Percentiles rank a stretch among this genome's conserved stretches.
Conservation (phyloP, 352 stramenopile genomes). For the Globisporangium viniferum region DNA sequence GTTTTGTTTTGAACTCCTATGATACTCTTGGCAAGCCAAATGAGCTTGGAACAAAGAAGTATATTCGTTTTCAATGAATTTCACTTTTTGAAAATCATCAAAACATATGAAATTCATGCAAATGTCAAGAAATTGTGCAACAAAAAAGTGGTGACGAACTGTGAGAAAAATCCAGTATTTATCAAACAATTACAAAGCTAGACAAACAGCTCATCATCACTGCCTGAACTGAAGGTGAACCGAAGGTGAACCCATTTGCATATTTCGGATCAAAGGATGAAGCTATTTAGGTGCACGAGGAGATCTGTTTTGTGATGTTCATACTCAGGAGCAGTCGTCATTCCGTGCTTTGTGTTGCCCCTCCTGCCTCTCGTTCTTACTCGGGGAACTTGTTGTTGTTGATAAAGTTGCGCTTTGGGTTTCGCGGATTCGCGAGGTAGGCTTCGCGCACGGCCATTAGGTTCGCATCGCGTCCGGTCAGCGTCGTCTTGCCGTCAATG, state of each 20-base stretch:
- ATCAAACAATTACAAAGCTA: not conserved
- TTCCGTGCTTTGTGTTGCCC: no score
- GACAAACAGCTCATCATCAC: not conserved
- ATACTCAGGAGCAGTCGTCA: no score
- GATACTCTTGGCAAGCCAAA: not conserved
- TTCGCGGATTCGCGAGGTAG: slow-evolving; percentile 22
- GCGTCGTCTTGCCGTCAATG: slow-evolving; percentile 41
- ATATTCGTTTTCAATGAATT: no score
- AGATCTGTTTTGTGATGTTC: no score
- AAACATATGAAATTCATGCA: not conserved
- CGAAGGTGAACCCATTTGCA: not conserved
- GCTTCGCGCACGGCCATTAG: slow-evolving; percentile 28
- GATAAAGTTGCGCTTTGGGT: slow-evolving; percentile 12
- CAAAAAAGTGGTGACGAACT: not conserved
- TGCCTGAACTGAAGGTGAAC: not conserved
- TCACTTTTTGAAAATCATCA: no score
- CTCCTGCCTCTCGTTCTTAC: not conserved
- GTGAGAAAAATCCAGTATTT: not conserved
- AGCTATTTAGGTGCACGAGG: not conserved
- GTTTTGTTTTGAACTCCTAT: not conserved
- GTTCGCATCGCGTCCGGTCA: slow-evolving; percentile 36
- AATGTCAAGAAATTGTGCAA: not conserved
- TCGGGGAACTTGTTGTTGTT: slow-evolving; percentile 16
- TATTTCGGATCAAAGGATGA: not conserved
- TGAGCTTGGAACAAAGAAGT: not conserved